Evolutionary conservation across 1,284 basidiomycete genomes (phyloP), one percentile per base, ranked within the genome.

Genomic region (Apiotrichum akiyoshidainum): DNA sequence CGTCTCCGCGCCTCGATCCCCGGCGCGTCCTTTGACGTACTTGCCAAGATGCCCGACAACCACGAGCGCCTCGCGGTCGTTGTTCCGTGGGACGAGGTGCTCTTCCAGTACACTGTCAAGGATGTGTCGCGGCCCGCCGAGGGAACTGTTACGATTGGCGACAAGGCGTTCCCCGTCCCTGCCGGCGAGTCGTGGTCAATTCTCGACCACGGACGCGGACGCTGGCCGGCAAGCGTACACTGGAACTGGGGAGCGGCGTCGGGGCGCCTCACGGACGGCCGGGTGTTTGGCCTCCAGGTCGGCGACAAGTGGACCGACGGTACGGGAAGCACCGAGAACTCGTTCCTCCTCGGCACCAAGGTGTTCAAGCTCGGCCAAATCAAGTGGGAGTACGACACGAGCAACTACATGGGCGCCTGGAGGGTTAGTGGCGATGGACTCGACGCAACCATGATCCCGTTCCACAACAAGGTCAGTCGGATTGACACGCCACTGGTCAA

Each of bases 91-190:
- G 45, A 44, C 35, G 54, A 58, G 13, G 41, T 37, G 0, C 39
- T 58, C 42, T 62, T 62, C 54, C 60, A 62, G 60, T 58, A 62
- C 47, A 62, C 60, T 0, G 57, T 62, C 45, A 62, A 62, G 47
- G 57, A 62, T 47, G 52, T 62, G 13, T 47, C 31, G 12, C 57
- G 57, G 11, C 60, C 57, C 21, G 57, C 60, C 4, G 44, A 42
- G 17, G 60, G 60, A 0, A 40, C 21, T 7, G 13, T 62, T 4
- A 46, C 42, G 13, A n/a, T 62, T 7, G 54, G 41, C 1, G 60
- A 46, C 16, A 16, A 26, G 26, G 31, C 17, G 17, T 37, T 44
- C 31, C 6, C 14, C 1, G 17, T 53, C 10, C 19, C 34, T 0
- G 41, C 46, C 17, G 60, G 60, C 22, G 53, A 57, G 21, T 39